These are phyloP conservation scores for Nothophaeocryptopus gaeumannii DNA, from an alignment of 2,329 filamentous ascomycete species.

Conservation along the genomic window DNA sequence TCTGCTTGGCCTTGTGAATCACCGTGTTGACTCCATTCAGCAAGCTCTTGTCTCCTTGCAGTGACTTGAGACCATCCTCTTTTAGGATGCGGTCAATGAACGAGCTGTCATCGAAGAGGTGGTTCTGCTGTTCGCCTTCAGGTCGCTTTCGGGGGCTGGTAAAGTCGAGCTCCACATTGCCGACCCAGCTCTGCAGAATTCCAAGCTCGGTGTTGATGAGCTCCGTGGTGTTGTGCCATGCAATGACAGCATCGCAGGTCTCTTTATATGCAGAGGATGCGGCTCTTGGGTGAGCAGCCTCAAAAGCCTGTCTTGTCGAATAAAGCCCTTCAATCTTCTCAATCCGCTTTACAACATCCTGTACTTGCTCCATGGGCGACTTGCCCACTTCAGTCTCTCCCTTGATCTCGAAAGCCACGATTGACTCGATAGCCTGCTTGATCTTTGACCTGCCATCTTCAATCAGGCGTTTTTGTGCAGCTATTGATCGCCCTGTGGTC, in stretches of 20 bases:
- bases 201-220: constrained; percentile 92
- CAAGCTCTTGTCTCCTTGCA: constrained; percentile 83
- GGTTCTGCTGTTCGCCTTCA: constrained; percentile 58
- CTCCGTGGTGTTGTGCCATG: constrained; percentile 96
- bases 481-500: constrained; percentile 76
- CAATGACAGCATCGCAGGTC: constrained; percentile 82
- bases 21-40: constrained; percentile 78
- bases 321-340: constrained; percentile 85
- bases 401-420: constrained; percentile 90
- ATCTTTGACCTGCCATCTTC: constrained; percentile 76
- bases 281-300: constrained; percentile 70
- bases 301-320: constrained; percentile 73
- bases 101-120: constrained; percentile 82
- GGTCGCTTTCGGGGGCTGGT: constrained; percentile 69
- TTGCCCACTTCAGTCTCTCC: constrained; percentile 90
- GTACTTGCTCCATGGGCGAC: constrained; percentile 80
- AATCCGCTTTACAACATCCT: constrained; percentile 84
- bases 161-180: constrained; percentile 93
- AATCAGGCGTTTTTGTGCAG: constrained; percentile 80
- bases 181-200: constrained; percentile 93
- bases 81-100: constrained; percentile 95
- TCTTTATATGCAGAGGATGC: constrained; percentile 74
- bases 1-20: constrained; percentile 89
- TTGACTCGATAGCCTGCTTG: constrained; percentile 75
- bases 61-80: constrained; percentile 86